Conservation (phyloP, 257 asterid species). For the Coffea eugenioides region DNA sequence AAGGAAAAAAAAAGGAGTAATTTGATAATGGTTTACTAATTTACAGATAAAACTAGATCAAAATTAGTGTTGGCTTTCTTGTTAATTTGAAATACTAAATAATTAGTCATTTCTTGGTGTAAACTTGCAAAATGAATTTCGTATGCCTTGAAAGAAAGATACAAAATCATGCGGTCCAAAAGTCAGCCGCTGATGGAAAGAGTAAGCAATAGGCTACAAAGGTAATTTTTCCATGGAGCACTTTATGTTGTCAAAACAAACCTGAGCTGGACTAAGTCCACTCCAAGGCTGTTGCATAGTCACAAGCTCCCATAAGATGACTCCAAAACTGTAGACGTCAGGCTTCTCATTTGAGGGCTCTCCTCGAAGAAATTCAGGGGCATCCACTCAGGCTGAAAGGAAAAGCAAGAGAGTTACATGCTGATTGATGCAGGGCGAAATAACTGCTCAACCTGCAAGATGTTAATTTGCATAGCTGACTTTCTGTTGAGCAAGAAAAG, state of each 20-base stretch:
- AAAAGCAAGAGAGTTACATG: slow-evolving; percentile 38
- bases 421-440: slow-evolving; percentile 24
- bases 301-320: slow-evolving; percentile 89
- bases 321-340: slow-evolving; percentile 91
- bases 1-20: too few relatives aligned
- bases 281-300: slow-evolving; percentile 96
- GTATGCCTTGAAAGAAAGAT: too few relatives aligned
- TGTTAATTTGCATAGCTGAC: slow-evolving; percentile 15
- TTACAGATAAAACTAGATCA: too few relatives aligned
- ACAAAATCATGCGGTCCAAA: too few relatives aligned
- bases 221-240: background rate
- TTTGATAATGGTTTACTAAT: too few relatives aligned
- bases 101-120: too few relatives aligned
- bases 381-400: slow-evolving; percentile 99
- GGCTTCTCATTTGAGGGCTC: slow-evolving; percentile 98
- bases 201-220: too few relatives aligned
- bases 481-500: slow-evolving; percentile 3
- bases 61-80: too few relatives aligned
- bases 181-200: background rate
- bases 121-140: too few relatives aligned
- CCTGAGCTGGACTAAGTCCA: slow-evolving; percentile 97
- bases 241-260: slow-evolving; percentile 4
- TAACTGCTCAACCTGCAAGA: slow-evolving; percentile 28
- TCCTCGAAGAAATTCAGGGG: slow-evolving; percentile 97
- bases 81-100: too few relatives aligned